Percentiles rank a stretch among this genome's conserved stretches.
Evolutionary conservation across 371 early-diverging fungal species (phyloP).

Genomic region (Dichotomocladium elegans): DNA sequence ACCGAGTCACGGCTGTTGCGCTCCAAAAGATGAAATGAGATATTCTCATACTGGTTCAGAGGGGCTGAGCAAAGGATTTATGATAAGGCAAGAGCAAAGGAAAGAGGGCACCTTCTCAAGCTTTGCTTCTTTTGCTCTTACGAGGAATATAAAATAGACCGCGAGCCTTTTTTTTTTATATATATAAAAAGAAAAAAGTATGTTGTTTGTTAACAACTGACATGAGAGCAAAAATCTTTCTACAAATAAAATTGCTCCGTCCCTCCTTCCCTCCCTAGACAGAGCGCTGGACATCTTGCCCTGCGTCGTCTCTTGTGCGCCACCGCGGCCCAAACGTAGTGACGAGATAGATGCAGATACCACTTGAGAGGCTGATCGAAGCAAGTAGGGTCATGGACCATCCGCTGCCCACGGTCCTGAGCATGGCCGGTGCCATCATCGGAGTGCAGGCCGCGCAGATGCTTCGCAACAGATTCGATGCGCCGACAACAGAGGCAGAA

Average conservation of each 20-base stretch:
- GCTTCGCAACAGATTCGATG: constrained; percentile 38
- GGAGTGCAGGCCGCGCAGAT: constrained; percentile 38
- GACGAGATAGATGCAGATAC: constrained; percentile 27
- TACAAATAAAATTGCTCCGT: no score
- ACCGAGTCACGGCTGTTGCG: background rate
- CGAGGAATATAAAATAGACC: background rate
- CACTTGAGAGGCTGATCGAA: constrained; percentile 19
- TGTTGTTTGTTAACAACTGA: constrained; percentile 1
- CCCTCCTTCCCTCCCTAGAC: background rate
- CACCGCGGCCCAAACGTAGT: constrained; percentile 14
- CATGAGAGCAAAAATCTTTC: no score
- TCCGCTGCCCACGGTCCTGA: constrained; percentile 37
- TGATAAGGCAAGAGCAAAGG: background rate
- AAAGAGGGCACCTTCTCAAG: background rate
- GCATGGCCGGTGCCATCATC: constrained; percentile 32
- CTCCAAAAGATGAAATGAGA: no score
- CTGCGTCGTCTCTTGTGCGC: constrained; percentile 4
- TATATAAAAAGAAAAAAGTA: background rate
- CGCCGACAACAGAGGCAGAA: constrained; percentile 43
- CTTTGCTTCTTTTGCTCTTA: background rate
- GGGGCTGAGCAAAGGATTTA: no score
- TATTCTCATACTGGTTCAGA: no score
- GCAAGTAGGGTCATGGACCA: constrained; percentile 42
- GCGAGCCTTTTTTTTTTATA: constrained; percentile 4
- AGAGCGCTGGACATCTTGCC: background rate